A percentile compares a stretch with the other conserved stretches of the same genome.
These are phyloP conservation scores for Haematococcus lacustris DNA, from an alignment of 139 green algal species.

Conservation along the genomic window DNA sequence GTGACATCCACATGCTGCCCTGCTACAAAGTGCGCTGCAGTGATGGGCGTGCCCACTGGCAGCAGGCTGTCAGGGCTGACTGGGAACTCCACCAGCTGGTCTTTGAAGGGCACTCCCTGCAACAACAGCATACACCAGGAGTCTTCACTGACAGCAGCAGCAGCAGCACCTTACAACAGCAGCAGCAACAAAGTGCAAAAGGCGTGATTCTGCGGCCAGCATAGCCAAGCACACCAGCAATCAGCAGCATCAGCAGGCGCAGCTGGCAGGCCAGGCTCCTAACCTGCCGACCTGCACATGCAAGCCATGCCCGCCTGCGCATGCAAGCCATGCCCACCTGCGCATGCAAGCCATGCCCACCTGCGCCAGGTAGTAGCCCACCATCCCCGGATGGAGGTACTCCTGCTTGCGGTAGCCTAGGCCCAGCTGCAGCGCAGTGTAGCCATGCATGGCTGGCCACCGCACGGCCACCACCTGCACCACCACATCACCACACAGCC, in stretches of 20 bases:
- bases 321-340: too few species aligned
- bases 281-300: not conserved
- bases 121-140: not conserved
- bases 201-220: too few species aligned
- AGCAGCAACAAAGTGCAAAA: too few species aligned
- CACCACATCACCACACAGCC: too few species aligned
- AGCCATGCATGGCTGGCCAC: slow-evolving; percentile 60
- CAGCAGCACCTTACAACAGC: too few species aligned
- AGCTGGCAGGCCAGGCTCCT: too few species aligned
- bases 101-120: slow-evolving; percentile 60
- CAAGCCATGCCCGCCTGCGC: too few species aligned
- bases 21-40: slow-evolving; percentile 76
- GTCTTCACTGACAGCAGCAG: not conserved
- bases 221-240: slow-evolving; percentile 5
- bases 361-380: slow-evolving; percentile 24
- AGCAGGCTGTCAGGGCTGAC: slow-evolving; percentile 79
- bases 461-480: slow-evolving; percentile 82
- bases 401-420: slow-evolving; percentile 64
- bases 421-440: slow-evolving; percentile 77
- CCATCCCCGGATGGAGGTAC: slow-evolving; percentile 36
- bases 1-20: slow-evolving; percentile 91
- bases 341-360: not conserved
- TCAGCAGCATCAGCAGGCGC: not conserved
- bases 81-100: slow-evolving; percentile 75
- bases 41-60: slow-evolving; percentile 71